Percentiles rank a stretch among this genome's conserved stretches.
phyloP scores from a whole-genome alignment of 768 basidiomycete genomes.

The Russula ochroleuca region DNA sequence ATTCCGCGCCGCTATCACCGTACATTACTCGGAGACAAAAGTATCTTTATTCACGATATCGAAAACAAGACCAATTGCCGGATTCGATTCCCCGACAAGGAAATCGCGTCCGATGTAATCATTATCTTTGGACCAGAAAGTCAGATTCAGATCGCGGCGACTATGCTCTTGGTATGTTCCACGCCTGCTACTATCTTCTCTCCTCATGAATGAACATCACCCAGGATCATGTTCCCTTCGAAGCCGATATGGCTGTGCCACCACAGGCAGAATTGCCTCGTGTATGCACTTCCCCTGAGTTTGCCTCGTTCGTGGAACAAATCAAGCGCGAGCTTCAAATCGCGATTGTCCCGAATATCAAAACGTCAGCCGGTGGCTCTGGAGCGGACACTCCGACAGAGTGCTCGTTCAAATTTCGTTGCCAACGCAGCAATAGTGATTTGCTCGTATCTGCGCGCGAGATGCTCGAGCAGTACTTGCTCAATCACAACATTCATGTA shows the following conservation, averaged over 20 bases:
- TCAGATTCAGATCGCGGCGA: conserved; percentile 93
- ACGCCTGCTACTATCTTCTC: background rate
- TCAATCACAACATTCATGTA: conserved; percentile 76
- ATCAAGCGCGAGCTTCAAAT: conserved; percentile 94
- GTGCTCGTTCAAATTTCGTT: conserved; percentile 91
- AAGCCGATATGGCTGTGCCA: conserved; percentile 90
- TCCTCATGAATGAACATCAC: conserved; percentile 10
- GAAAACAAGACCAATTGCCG: conserved; percentile 93
- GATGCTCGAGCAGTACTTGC: conserved; percentile 87
- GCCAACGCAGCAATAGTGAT: conserved; percentile 93
- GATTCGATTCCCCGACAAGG: conserved; percentile 90
- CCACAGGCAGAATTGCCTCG: conserved; percentile 74
- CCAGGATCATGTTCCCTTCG: conserved; percentile 94
- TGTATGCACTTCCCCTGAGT: conserved; percentile 75
- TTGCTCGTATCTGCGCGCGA: conserved; percentile 86
- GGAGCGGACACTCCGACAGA: conserved; percentile 60
- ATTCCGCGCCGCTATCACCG: conserved; percentile 95
- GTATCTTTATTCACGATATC: conserved; percentile 95
- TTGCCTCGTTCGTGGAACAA: conserved; percentile 78
- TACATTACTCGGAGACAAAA: conserved; percentile 91
- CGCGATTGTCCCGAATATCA: conserved; percentile 78
- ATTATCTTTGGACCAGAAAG: conserved; percentile 96
- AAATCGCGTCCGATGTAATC: conserved; percentile 89
- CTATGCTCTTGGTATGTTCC: conserved; percentile 80
- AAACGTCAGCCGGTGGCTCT: conserved; percentile 47